These are phyloP conservation scores for Coemansia javaensis DNA, from an alignment of 192 early-diverging fungal species.

Conservation along the genomic window DNA sequence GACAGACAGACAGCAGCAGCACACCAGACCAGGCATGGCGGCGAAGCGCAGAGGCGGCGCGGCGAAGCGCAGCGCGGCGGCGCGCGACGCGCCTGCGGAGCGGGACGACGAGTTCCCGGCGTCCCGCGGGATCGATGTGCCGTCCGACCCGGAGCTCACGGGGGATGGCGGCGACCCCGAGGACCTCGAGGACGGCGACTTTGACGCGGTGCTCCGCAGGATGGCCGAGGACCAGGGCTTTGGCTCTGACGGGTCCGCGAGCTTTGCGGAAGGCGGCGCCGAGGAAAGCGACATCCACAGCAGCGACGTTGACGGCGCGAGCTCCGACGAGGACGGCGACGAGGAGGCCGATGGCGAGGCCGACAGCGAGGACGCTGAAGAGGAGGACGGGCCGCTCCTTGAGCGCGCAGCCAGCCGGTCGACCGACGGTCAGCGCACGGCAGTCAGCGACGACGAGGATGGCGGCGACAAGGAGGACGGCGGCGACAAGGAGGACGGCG, in stretches of 20 bases:
- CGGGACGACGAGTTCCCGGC: conserved; percentile 14
- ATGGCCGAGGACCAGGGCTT: conserved; percentile 45
- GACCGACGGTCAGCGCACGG: conserved; percentile 49
- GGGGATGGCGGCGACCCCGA: conserved; percentile 6
- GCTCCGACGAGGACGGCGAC: conserved; percentile 19
- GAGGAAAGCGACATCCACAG: conserved; percentile 27
- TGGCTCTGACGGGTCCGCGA: conserved; percentile 51
- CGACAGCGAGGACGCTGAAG: conserved; percentile 30
- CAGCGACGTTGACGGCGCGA: background rate
- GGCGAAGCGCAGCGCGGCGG: conserved; percentile 29
- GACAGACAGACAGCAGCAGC: background rate
- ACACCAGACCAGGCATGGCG: conserved; percentile 2
- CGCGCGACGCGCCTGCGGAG: conserved; percentile 15
- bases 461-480: conserved; percentile 31
- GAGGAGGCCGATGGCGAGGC: conserved; percentile 25
- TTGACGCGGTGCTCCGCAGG: conserved; percentile 26
- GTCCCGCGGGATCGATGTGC: conserved; percentile 20
- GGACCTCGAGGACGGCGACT: conserved; percentile 33
- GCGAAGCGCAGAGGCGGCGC: conserved; percentile 11
- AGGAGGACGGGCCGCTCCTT: conserved; percentile 8
- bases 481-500: conserved; percentile 11
- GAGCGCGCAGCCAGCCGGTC: conserved; percentile 48
- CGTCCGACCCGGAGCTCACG: conserved; percentile 31
- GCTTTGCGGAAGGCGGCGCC: too few species aligned
- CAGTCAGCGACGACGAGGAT: conserved; percentile 28